phyloP scores from a whole-genome alignment of 1,139 yeast genomes.

The Yamadazyma taylorii region DNA sequence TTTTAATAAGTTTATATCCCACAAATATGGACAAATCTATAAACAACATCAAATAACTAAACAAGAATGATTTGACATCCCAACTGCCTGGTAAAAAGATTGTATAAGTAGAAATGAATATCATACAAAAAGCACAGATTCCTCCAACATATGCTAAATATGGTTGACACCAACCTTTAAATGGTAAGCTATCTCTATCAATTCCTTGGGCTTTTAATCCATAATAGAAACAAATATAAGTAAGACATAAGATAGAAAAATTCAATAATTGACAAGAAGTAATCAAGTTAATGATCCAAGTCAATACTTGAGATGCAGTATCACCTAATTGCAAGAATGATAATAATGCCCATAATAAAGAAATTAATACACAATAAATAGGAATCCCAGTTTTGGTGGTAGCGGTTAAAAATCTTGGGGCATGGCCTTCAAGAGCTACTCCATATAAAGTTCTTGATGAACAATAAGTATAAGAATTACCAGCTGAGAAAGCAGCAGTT shows the following conservation, averaged over 20 bases:
- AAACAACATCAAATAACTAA: slow-evolving; percentile 67
- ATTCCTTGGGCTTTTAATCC: slow-evolving; percentile 67
- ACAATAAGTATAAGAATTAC: slow-evolving; percentile 49
- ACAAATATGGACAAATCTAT: slow-evolving; percentile 58
- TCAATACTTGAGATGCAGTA: slow-evolving; percentile 55
- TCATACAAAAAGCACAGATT: slow-evolving; percentile 44
- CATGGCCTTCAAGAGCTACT: slow-evolving; percentile 46
- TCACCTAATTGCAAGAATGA: slow-evolving; percentile 40
- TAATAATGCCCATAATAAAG: slow-evolving; percentile 43
- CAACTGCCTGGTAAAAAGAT: slow-evolving; percentile 67
- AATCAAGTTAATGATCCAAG: slow-evolving; percentile 69
- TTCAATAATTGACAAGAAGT: slow-evolving; percentile 61
- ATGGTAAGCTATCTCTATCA: slow-evolving; percentile 51
- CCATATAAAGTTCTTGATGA: slow-evolving; percentile 47
- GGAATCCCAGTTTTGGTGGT: slow-evolving; percentile 42
- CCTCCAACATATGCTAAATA: slow-evolving; percentile 38
- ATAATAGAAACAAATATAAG: slow-evolving; percentile 58
- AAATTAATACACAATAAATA: slow-evolving; percentile 29
- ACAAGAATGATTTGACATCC: slow-evolving; percentile 60
- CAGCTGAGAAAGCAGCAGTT: slow-evolving; percentile 46
- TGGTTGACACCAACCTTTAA: slow-evolving; percentile 47
- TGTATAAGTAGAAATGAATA: slow-evolving; percentile 63
- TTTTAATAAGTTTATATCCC: slow-evolving; percentile 55
- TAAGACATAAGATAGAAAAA: slow-evolving; percentile 64
- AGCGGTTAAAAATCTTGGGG: slow-evolving; percentile 49